Conservation (phyloP, 164 flowering plant species). For the Umbilicus rupestris region DNA sequence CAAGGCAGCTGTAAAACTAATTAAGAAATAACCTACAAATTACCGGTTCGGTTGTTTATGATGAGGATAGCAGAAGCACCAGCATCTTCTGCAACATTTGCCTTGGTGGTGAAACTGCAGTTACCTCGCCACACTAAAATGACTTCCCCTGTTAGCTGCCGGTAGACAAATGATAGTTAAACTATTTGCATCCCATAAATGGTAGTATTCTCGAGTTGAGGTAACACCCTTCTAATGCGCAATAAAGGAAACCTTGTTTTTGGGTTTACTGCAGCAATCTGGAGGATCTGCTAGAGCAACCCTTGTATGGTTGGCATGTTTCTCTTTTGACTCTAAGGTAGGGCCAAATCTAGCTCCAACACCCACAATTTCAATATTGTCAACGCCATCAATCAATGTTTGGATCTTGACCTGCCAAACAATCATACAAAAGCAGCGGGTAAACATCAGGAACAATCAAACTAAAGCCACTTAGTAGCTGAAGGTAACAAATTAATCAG, state of each 20-base stretch:
- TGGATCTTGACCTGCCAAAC: conserved; percentile 55
- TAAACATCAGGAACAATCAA: too few species aligned
- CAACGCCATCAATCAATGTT: conserved; percentile 35
- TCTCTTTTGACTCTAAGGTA: conserved; percentile 61
- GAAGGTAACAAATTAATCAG: too few species aligned
- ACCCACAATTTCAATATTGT: conserved; percentile 48
- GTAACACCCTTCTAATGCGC: not conserved
- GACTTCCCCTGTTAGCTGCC: conserved; percentile 31
- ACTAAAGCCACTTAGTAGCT: too few species aligned
- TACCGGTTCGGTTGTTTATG: conserved; percentile 33
- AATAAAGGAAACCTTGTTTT: conserved; percentile 35
- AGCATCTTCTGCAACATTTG: conserved; percentile 36
- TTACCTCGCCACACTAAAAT: conserved; percentile 36
- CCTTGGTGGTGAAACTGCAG: conserved; percentile 38
- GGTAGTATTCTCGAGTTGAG: not conserved
- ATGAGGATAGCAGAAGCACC: conserved; percentile 39
- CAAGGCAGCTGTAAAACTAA: not conserved
- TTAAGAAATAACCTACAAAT: not conserved
- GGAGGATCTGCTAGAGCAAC: conserved; percentile 55
- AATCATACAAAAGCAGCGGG: not conserved
- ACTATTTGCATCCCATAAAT: not conserved
- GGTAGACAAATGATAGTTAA: conserved; percentile 7
- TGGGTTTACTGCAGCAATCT: conserved; percentile 49
- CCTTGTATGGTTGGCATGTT: conserved; percentile 44
- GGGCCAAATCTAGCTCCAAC: conserved; percentile 73